Evolutionary conservation across 257 asterid species (phyloP).

Genomic region (Petunia axillaris): DNA sequence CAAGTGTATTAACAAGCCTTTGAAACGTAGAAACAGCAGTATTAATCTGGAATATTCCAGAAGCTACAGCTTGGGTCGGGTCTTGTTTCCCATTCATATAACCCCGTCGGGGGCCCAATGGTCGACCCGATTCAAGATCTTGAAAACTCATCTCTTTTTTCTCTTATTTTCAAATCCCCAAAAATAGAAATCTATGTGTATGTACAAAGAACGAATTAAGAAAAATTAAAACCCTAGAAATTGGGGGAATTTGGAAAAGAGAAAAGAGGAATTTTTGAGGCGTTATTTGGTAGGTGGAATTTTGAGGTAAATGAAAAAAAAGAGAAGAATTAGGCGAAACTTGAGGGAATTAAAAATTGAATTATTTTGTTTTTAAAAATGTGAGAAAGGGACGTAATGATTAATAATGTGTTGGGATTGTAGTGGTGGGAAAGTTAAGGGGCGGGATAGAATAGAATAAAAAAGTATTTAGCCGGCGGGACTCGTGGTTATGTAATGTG

Average conservation of each 20-base stretch:
- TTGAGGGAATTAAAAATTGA: constrained; percentile 7
- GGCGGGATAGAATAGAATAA: not conserved
- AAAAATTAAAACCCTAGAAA: constrained; percentile 36
- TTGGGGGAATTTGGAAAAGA: constrained; percentile 27
- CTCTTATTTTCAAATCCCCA: not conserved
- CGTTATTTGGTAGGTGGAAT: not conserved
- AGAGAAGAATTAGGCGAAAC: constrained; percentile 31
- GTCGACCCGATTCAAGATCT: constrained; percentile 92
- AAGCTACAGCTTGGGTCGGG: constrained; percentile 88
- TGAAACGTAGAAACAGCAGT: constrained; percentile 90
- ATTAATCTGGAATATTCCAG: constrained; percentile 91
- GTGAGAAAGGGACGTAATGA: constrained; percentile 23
- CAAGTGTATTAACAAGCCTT: constrained; percentile 90
- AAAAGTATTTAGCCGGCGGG: not conserved
- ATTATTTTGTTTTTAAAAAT: not conserved
- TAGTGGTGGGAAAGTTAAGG: not conserved
- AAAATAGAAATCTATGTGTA: not conserved
- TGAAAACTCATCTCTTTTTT: constrained; percentile 75
- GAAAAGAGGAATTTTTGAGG: not conserved
- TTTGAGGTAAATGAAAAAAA: constrained; percentile 18
- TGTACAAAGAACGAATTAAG: not conserved
- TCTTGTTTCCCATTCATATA: constrained; percentile 72
- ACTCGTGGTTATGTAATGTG: not conserved
- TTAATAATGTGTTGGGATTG: not conserved
- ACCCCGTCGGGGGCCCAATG: constrained; percentile 56